Conservation (phyloP, 805 yeast genomes). For the Zygoascus flipseniorum region DNA sequence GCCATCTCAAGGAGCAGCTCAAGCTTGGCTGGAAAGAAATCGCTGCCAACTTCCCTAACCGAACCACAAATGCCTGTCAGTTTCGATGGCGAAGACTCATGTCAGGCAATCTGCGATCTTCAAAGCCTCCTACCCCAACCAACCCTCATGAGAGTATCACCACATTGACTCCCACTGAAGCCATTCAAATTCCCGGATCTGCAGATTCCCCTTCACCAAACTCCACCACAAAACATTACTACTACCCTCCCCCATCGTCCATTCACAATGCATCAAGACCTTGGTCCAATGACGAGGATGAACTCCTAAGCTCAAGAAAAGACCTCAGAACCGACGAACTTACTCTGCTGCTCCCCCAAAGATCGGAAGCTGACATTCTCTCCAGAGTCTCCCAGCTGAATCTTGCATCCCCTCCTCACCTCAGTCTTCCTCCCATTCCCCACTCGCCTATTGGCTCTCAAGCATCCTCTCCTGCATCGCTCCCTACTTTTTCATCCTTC, state of each 20-base stretch:
- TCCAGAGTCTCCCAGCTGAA: constrained; percentile 6
- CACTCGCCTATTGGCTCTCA: background rate
- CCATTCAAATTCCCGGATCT: background rate
- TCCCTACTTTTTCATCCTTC: background rate
- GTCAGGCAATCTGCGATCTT: constrained; percentile 29
- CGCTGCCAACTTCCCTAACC: constrained; percentile 63
- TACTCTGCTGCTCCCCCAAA: constrained; percentile 59
- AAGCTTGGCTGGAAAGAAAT: constrained; percentile 88
- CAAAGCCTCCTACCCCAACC: constrained; percentile 10
- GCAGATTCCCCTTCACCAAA: constrained; percentile 8
- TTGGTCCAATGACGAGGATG: constrained; percentile 65
- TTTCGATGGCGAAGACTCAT: constrained; percentile 77
- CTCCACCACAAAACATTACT: constrained; percentile 7
- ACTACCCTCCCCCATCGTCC: background rate
- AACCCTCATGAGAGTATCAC: background rate
- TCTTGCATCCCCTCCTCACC: background rate
- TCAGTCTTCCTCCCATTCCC: constrained; percentile 2
- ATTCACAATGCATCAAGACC: background rate
- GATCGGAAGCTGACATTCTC: constrained; percentile 63
- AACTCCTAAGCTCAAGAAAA: constrained; percentile 39
- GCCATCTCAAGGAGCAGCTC: constrained; percentile 73
- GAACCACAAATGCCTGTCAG: constrained; percentile 87
- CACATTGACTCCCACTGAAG: background rate
- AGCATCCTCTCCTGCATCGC: constrained; percentile 3
- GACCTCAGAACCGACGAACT: constrained; percentile 66